Evolutionary conservation across 805 yeast genomes (phyloP).

Genomic region (Candida ponderosae): DNA sequence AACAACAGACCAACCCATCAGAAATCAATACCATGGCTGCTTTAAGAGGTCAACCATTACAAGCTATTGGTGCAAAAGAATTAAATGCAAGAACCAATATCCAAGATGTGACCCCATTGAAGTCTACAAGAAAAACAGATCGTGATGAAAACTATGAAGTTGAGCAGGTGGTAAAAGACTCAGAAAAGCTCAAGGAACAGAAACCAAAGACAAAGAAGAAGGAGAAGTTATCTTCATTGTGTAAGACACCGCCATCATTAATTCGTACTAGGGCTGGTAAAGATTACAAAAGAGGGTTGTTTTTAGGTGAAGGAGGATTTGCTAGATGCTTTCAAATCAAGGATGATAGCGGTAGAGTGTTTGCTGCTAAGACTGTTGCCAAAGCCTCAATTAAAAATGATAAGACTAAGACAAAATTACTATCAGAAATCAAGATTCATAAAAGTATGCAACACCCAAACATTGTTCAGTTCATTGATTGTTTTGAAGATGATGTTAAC

Average conservation of each 20-base stretch:
- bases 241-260: slow-evolving; percentile 94
- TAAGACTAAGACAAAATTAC: slow-evolving; percentile 73
- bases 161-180: slow-evolving; percentile 3
- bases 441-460: slow-evolving; percentile 83
- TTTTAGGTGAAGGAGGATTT: slow-evolving; percentile 97
- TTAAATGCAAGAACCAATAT: slow-evolving; percentile 21
- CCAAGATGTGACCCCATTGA: slow-evolving; percentile 18
- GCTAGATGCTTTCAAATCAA: slow-evolving; percentile 97
- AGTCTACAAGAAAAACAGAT: slow-evolving; percentile 19
- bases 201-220: slow-evolving; percentile 53
- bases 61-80: slow-evolving; percentile 27
- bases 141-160: slow-evolving; percentile 6
- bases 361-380: slow-evolving; percentile 97
- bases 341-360: slow-evolving; percentile 78
- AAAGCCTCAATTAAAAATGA: slow-evolving; percentile 87
- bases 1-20: too few species aligned
- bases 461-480: slow-evolving; percentile 87
- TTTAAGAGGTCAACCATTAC: slow-evolving; percentile 31
- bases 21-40: slow-evolving; percentile 17
- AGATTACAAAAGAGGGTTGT: slow-evolving; percentile 84
- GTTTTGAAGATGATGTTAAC: slow-evolving; percentile 93
- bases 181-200: slow-evolving; percentile 1
- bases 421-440: slow-evolving; percentile 94
- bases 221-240: slow-evolving; percentile 82
- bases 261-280: slow-evolving; percentile 82